These are phyloP conservation scores for Dionaea muscipula DNA, from an alignment of 179 eudicot genomes.

Conservation along the genomic window DNA sequence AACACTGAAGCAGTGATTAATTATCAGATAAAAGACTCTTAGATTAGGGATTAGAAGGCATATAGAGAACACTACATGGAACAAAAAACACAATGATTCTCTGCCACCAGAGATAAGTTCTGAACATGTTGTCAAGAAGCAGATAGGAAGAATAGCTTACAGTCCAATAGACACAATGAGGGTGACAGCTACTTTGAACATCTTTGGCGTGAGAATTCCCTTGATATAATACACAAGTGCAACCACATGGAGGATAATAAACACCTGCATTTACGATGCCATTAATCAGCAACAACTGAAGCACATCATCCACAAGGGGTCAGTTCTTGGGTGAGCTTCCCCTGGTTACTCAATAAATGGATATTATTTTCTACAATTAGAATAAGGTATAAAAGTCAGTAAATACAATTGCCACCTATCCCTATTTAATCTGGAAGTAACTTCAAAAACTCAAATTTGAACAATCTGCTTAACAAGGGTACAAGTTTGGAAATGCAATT, in stretches of 20 bases:
- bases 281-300: constrained; percentile 7
- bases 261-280: constrained; percentile 49
- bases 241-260: constrained; percentile 87
- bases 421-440: too few species aligned
- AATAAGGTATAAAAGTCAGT: too few species aligned
- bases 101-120: constrained; percentile 1
- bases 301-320: not conserved
- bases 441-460: too few species aligned
- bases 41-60: not conserved
- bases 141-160: constrained; percentile 39
- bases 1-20: not conserved
- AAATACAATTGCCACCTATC: too few species aligned
- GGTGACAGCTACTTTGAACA: constrained; percentile 94
- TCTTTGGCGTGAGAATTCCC: constrained; percentile 79
- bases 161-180: constrained; percentile 77
- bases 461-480: too few species aligned
- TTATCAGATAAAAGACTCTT: not conserved
- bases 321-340: not conserved
- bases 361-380: too few species aligned
- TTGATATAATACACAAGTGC: constrained; percentile 86
- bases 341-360: too few species aligned
- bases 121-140: not conserved
- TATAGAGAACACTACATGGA: not conserved
- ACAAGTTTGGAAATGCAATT: too few species aligned
- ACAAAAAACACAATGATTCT: not conserved